Evolutionary conservation across 1,139 yeast species (phyloP).

Genomic region (Kodamaea derodonti): DNA sequence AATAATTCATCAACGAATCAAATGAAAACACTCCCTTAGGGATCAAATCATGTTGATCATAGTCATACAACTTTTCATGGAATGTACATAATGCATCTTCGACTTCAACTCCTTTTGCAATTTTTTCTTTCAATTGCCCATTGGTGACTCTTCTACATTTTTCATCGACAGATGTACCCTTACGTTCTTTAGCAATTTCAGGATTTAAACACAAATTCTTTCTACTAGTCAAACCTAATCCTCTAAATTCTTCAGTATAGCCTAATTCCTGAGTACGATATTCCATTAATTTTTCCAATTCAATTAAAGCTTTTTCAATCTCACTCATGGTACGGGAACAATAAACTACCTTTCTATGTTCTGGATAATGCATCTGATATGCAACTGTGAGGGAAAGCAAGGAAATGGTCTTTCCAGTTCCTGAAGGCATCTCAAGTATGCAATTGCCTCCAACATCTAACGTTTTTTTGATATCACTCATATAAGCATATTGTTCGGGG

Average conservation of each 20-base stretch:
- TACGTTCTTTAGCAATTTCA: conserved; percentile 76
- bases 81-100: conserved; percentile 58
- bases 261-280: conserved; percentile 81
- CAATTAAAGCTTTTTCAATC: conserved; percentile 96
- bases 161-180: conserved; percentile 94
- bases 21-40: conserved; percentile 95
- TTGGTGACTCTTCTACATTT: conserved; percentile 92
- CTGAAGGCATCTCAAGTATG: conserved; percentile 99
- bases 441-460: conserved; percentile 97
- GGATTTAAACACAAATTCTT: conserved; percentile 93
- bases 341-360: conserved; percentile 88
- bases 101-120: conserved; percentile 41
- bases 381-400: conserved; percentile 87
- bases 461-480: conserved; percentile 92
- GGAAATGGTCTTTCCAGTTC: conserved; percentile 96
- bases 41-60: conserved; percentile 82
- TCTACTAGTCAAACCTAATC: conserved; percentile 90
- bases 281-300: conserved; percentile 82
- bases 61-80: conserved; percentile 83
- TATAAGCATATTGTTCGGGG: conserved; percentile 97
- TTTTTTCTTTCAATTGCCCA: conserved; percentile 73
- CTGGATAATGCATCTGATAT: conserved; percentile 93
- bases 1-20: conserved; percentile 72
- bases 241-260: conserved; percentile 81
- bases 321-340: conserved; percentile 99